Evolutionary conservation across 345 rosid genomes (phyloP).

Genomic region (Boechera retrofracta): DNA sequence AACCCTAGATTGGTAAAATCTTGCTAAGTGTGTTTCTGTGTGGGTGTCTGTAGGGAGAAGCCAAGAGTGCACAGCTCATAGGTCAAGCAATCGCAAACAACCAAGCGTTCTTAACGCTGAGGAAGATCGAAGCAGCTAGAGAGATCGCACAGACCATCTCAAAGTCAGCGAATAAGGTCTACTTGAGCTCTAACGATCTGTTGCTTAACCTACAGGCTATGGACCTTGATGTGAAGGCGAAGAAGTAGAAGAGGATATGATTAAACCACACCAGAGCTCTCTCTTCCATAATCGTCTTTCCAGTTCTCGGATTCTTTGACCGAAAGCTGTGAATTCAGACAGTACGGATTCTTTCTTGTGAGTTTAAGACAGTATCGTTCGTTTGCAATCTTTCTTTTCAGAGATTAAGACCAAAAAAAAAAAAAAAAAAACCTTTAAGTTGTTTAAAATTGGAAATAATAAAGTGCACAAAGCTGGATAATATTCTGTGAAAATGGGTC

Average conservation of each 20-base stretch:
- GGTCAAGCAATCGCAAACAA: conserved; percentile 88
- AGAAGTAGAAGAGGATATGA: conserved; percentile 45
- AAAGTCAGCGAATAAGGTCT: conserved; percentile 64
- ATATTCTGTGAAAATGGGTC: not conserved
- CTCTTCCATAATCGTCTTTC: not conserved
- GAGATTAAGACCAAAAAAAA: not conserved
- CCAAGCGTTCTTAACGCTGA: conserved; percentile 79
- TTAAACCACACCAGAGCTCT: not conserved
- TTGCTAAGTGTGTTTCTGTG: conserved; percentile 8
- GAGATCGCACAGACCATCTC: conserved; percentile 80
- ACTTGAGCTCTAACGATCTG: conserved; percentile 67
- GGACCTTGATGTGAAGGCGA: conserved; percentile 38
- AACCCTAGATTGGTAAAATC: not conserved
- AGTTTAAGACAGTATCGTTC: too few relatives aligned
- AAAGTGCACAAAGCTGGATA: not conserved
- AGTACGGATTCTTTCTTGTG: too few relatives aligned
- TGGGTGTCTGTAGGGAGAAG: conserved; percentile 66
- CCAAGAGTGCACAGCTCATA: conserved; percentile 82
- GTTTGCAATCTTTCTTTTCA: not conserved
- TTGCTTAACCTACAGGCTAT: conserved; percentile 57
- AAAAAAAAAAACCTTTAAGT: too few relatives aligned
- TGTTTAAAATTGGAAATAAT: not conserved
- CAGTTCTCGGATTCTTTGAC: too few relatives aligned
- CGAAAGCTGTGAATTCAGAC: too few relatives aligned
- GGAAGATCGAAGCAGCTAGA: conserved; percentile 88